Conservation (phyloP, 208 protist genomes). For the Crithidia bombi region DNA sequence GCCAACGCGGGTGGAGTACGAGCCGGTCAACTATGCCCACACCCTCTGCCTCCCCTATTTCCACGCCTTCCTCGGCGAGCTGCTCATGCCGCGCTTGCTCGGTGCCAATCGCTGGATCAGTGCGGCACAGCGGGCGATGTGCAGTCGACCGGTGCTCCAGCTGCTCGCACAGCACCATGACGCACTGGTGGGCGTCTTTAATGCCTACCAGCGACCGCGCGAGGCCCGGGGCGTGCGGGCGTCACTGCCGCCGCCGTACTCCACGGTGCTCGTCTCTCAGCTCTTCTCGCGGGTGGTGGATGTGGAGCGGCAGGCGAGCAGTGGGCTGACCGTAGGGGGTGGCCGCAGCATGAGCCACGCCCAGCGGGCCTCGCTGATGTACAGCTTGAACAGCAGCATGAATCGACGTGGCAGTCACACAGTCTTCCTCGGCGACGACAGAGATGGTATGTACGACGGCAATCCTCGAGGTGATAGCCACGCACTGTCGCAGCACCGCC, state of each 20-base stretch:
- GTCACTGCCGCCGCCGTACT: constrained; percentile 56
- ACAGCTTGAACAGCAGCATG: constrained; percentile 6
- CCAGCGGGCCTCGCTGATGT: constrained; percentile 20
- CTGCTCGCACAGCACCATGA: constrained; percentile 49
- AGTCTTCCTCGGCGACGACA: neutral
- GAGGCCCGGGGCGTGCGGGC: constrained; percentile 63
- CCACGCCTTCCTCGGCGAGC: constrained; percentile 47
- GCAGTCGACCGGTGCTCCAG: constrained; percentile 25
- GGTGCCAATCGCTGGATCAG: constrained; percentile 37
- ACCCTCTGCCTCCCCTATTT: constrained; percentile 48
- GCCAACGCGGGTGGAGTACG: constrained; percentile 36
- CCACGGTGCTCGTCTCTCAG: constrained; percentile 22
- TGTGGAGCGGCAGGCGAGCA: constrained; percentile 14
- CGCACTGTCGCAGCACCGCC: neutral
- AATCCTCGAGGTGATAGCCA: neutral
- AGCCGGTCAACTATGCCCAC: constrained; percentile 37
- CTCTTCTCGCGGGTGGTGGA: constrained; percentile 21
- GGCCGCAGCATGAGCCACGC: constrained; percentile 14
- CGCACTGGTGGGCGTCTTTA: constrained; percentile 49
- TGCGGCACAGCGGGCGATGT: constrained; percentile 30
- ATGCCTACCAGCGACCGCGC: constrained; percentile 46
- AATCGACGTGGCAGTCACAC: constrained; percentile 10
- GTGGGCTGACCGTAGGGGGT: neutral
- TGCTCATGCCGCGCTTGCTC: constrained; percentile 52
- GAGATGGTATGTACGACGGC: no score